Base-by-base conservation (phyloP, 495 filamentous ascomycete genomes). In the Xylaria castorea region DNA sequence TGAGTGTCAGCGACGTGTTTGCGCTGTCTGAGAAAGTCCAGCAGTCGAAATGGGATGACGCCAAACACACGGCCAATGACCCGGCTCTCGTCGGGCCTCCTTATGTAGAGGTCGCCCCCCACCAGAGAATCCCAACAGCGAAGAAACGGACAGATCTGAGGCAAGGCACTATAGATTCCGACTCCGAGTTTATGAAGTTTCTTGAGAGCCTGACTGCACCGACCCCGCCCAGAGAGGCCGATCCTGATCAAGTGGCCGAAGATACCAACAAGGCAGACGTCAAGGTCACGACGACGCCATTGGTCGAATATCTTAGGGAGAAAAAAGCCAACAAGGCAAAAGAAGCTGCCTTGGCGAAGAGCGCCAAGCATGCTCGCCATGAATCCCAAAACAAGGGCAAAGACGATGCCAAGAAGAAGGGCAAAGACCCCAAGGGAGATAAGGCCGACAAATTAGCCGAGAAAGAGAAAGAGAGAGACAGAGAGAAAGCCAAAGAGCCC, bases 131-230 rank as follows among this genome's bases (percentile, higher is more conserved):
- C 0, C 94, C 97, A 20, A 85, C 85, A 8, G 81, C 77, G 8
- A 92, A 91, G 71, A 91, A 87, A 75, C 90, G 93, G 30, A 88
- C 89, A 60, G 96, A 99, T 85, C 88, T 88, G 71, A 91, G 95
- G 4, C 93, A 97, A 79, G 96, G 97, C 55, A 97, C 93, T 6
- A 98, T 99, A 71, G 96, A 99, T 75, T 94, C 95, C 76, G 96
- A 99, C 79, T 89, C 92, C 0, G 96, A 98, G 70, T 98, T 98
- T 74, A 97, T 97, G 82, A 88, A 88, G 27, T 99, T 98, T 77
- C 88, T 99, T 8, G 93, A 97, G 80, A 91, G 89, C 62, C 87
- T 97, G 11, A 96, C 94, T 3, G 92, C 93, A 65, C 94, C 94
- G 0, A 88, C 92, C 38, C 81, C 78, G 5, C 57, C 81, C 20